Percentiles rank a stretch among this genome's conserved stretches.
Evolutionary conservation across 805 yeast genomes (phyloP).

Genomic region (Candida nemodendra): DNA sequence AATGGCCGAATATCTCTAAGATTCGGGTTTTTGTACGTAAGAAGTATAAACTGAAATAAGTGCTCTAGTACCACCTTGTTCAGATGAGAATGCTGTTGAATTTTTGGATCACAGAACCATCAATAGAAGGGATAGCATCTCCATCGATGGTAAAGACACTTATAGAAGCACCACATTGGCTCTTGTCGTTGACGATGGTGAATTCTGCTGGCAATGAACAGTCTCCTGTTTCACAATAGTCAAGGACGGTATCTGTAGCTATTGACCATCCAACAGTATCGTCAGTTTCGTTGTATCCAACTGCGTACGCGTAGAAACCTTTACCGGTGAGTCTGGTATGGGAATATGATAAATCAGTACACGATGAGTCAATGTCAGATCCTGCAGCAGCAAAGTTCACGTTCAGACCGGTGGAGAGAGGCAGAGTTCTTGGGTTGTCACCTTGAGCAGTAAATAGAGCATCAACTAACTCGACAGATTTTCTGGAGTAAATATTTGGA

Average conservation of each 20-base stretch:
- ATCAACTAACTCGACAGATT: constrained; percentile 38
- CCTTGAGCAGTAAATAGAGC: constrained; percentile 39
- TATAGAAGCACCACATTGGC: constrained; percentile 39
- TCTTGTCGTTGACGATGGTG: constrained; percentile 22
- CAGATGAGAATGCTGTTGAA: constrained; percentile 7
- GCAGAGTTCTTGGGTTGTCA: constrained; percentile 37
- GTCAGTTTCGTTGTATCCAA: constrained; percentile 40
- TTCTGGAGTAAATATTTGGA: constrained; percentile 42
- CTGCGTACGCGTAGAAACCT: constrained; percentile 29
- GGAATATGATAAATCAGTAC: constrained; percentile 42
- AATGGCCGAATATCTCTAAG: no score
- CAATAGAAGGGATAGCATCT: constrained; percentile 1
- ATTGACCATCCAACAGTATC: constrained; percentile 20
- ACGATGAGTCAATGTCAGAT: constrained; percentile 32
- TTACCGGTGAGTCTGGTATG: constrained; percentile 45
- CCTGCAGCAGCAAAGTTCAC: constrained; percentile 48
- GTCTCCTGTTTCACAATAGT: constrained; percentile 39
- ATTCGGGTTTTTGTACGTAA: no score
- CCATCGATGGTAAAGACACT: constrained; percentile 6
- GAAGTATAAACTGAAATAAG: no score
- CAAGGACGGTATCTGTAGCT: constrained; percentile 9
- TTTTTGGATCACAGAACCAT: background rate
- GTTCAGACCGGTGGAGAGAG: constrained; percentile 43
- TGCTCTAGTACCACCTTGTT: background rate
- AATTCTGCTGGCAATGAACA: constrained; percentile 42